phyloP scores from a whole-genome alignment of 2,329 filamentous ascomycete genomes.

The Exophiala lecanii-corni region DNA sequence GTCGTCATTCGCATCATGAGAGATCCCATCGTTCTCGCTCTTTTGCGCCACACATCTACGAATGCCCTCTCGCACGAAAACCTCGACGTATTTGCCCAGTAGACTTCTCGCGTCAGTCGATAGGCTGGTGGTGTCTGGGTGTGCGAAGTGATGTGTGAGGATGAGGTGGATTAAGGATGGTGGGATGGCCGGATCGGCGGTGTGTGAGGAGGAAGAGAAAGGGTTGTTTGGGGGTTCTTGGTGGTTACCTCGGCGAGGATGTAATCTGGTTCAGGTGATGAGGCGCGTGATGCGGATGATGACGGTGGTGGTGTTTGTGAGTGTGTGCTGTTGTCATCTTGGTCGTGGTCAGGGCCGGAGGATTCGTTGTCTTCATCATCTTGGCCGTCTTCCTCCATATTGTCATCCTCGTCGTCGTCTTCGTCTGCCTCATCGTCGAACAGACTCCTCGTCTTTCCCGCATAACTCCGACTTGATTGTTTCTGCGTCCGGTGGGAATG shows the following conservation, averaged over 20 bases:
- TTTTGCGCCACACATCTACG: conserved; percentile 71
- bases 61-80: conserved; percentile 85
- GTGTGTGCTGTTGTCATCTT: conserved; percentile 7
- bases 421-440: conserved; percentile 7
- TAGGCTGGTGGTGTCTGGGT: conserved; percentile 65
- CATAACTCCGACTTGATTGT: too few species aligned
- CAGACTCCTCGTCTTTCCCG: too few species aligned
- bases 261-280: conserved; percentile 40
- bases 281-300: conserved; percentile 5
- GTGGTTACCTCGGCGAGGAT: conserved; percentile 46
- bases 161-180: conserved; percentile 69
- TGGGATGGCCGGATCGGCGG: conserved; percentile 63
- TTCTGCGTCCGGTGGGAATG: too few species aligned
- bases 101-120: conserved; percentile 71
- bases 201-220: too few species aligned
- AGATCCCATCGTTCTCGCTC: conserved; percentile 37
- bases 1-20: conserved; percentile 29
- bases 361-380: conserved; percentile 4
- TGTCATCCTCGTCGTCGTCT: conserved; percentile 6
- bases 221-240: conserved; percentile 25
- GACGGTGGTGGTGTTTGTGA: conserved; percentile 8
- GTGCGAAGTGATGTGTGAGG: conserved; percentile 71
- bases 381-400: conserved; percentile 6
- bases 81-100: conserved; percentile 79
- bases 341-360: conserved; percentile 1